Evolutionary conservation across 176 grass and related monocot species (phyloP).

Genomic region (Oryza meridionalis): DNA sequence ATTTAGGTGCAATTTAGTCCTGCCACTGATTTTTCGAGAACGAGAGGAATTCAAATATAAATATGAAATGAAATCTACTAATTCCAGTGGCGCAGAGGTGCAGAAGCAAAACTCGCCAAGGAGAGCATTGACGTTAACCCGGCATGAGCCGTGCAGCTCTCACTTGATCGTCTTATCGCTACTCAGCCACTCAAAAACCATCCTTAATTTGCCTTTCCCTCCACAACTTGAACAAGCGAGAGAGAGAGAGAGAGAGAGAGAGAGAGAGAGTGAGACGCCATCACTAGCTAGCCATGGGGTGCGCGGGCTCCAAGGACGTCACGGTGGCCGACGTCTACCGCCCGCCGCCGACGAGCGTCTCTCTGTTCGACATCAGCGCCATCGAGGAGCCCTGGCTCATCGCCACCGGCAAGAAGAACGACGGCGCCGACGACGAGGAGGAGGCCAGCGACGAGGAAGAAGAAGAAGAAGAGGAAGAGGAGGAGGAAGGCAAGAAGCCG

Average conservation of each 20-base stretch:
- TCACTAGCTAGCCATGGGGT: slow-evolving; percentile 60
- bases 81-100: slow-evolving; percentile 4
- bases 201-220: slow-evolving; percentile 7
- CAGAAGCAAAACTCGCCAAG: not conserved
- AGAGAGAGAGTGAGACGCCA: not conserved
- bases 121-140: slow-evolving; percentile 16
- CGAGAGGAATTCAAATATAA: not conserved
- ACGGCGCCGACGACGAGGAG: not conserved
- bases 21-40: not conserved
- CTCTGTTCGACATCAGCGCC: slow-evolving; percentile 82
- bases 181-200: slow-evolving; percentile 36
- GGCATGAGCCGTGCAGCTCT: not conserved
- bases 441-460: not conserved
- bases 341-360: slow-evolving; percentile 76
- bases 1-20: too few species aligned
- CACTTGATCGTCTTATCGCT: slow-evolving; percentile 36
- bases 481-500: slow-evolving; percentile 41
- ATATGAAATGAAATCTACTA: not conserved
- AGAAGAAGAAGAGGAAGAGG: not conserved
- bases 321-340: slow-evolving; percentile 56
- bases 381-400: slow-evolving; percentile 93
- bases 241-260: not conserved
- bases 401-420: slow-evolving; percentile 44
- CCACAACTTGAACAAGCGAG: slow-evolving; percentile 21
- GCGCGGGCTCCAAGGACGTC: slow-evolving; percentile 65